Percentiles rank a stretch among this genome's conserved stretches.
These are phyloP conservation scores for Calocybe indica DNA, from an alignment of 768 basidiomycete species.

Conservation along the genomic window DNA sequence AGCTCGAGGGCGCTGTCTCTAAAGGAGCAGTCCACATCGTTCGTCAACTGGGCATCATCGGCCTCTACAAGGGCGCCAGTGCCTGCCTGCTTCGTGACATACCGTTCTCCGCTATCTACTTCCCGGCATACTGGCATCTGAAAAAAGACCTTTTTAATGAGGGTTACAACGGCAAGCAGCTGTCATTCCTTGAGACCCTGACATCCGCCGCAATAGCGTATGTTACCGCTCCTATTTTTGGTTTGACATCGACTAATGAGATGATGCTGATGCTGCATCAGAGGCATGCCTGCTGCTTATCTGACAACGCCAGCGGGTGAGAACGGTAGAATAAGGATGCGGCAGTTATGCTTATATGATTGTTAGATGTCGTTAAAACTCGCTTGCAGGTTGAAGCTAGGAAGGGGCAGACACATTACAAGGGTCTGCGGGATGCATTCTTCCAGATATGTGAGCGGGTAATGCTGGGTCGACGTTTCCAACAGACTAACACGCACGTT, in stretches of 20 bases:
- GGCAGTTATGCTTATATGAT: constrained; percentile 6
- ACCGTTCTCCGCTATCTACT: constrained; percentile 94
- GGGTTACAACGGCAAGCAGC: constrained; percentile 90
- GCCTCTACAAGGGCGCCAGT: constrained; percentile 88
- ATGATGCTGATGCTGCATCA: constrained; percentile 29
- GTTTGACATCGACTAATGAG: constrained; percentile 5
- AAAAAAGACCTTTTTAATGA: constrained; percentile 95
- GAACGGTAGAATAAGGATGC: constrained; percentile 14
- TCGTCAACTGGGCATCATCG: constrained; percentile 85
- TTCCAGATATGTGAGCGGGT: constrained; percentile 73
- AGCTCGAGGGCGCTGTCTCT: constrained; percentile 71
- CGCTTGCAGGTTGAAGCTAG: constrained; percentile 90
- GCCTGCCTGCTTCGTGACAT: constrained; percentile 95
- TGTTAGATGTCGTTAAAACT: constrained; percentile 92
- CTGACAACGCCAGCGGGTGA: constrained; percentile 85
- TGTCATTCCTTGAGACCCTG: constrained; percentile 88
- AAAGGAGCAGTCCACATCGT: constrained; percentile 92
- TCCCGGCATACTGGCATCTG: constrained; percentile 82
- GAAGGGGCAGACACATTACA: constrained; percentile 88
- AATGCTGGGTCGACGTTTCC: constrained; percentile 1
- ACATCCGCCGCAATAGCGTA: constrained; percentile 77
- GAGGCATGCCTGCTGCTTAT: constrained; percentile 97
- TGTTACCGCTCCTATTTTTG: constrained; percentile 23
- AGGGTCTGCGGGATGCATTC: constrained; percentile 85
- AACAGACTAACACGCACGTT: constrained; percentile 9